A percentile compares a stretch with the other conserved stretches of the same genome.
Evolutionary conservation across 352 stramenopile species (phyloP).

Genomic region (Phytophthora fragariaefolia): DNA sequence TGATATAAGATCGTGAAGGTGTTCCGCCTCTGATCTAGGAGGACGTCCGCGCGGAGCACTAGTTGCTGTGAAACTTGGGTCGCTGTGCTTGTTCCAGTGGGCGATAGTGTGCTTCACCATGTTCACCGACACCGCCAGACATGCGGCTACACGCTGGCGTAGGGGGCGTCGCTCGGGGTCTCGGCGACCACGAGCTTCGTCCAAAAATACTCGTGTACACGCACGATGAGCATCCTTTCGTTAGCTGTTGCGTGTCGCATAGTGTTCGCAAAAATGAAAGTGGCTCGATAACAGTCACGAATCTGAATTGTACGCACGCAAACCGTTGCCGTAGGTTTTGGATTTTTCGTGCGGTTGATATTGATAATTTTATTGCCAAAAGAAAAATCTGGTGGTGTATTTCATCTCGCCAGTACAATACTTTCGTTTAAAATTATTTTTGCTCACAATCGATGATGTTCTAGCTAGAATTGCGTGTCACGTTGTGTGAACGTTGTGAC

Average conservation of each 20-base stretch:
- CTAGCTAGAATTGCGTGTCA: too few relatives aligned
- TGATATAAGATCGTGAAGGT: conserved; percentile 3
- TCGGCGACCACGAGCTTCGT: conserved; percentile 1
- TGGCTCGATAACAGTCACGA: too few relatives aligned
- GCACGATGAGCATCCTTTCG: conserved; percentile 14
- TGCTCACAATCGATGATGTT: too few relatives aligned
- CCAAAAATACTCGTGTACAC: conserved; percentile 8
- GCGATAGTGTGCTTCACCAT: neutral
- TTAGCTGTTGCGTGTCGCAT: conserved; percentile 1
- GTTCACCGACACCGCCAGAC: conserved; percentile 1
- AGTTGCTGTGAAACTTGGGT: neutral
- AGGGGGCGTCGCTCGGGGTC: neutral
- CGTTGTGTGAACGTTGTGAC: too few relatives aligned
- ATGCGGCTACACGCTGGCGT: conserved; percentile 8
- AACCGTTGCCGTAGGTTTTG: too few relatives aligned
- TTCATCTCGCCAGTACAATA: too few relatives aligned
- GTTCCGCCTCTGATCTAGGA: conserved; percentile 7
- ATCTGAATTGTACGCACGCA: too few relatives aligned
- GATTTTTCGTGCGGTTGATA: too few relatives aligned
- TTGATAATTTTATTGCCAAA: too few relatives aligned
- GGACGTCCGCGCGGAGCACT: neutral
- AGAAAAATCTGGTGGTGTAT: too few relatives aligned
- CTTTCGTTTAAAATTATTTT: too few relatives aligned
- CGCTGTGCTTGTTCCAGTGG: neutral
- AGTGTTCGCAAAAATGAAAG: too few relatives aligned